Evolutionary conservation across 345 rosid species (phyloP).

Genomic region (Corchorus capsularis): DNA sequence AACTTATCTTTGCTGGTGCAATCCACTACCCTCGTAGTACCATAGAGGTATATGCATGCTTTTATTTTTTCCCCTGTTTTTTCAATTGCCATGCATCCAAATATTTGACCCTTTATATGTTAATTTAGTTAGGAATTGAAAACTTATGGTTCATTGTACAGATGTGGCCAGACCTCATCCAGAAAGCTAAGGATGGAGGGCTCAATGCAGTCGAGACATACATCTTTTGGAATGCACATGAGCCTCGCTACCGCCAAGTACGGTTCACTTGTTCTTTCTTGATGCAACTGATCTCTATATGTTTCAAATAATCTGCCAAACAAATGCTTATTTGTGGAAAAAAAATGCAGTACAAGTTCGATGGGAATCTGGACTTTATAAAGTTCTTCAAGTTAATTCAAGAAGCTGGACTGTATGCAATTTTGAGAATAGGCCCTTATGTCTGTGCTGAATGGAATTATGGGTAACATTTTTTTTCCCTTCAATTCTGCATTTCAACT

Average conservation of each 20-base stretch:
- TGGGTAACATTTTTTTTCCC: conserved; percentile 38
- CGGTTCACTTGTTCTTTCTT: neutral
- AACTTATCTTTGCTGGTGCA: conserved; percentile 43
- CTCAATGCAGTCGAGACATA: conserved; percentile 57
- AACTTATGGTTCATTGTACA: neutral
- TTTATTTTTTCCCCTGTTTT: too few species aligned
- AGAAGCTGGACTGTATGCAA: conserved; percentile 40
- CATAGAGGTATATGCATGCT: conserved; percentile 30
- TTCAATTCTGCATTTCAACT: too few species aligned
- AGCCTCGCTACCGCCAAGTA: conserved; percentile 46
- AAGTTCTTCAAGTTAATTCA: conserved; percentile 45
- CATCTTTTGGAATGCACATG: conserved; percentile 58
- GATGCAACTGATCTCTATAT: too few species aligned
- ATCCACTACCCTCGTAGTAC: conserved; percentile 62
- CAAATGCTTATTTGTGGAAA: neutral
- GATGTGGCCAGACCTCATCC: conserved; percentile 67
- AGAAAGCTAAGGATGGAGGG: conserved; percentile 55
- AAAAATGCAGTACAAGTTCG: conserved; percentile 37
- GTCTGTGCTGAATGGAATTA: conserved; percentile 67
- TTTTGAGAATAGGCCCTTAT: conserved; percentile 58
- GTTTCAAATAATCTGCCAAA: neutral
- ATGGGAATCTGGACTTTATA: conserved; percentile 44
- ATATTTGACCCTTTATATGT: too few species aligned
- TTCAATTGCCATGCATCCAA: too few species aligned
- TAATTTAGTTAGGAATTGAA: too few species aligned